Percentiles rank a stretch among this genome's conserved stretches.
phyloP scores from a whole-genome alignment of 768 basidiomycete species.

The Leccinum obscurum region DNA sequence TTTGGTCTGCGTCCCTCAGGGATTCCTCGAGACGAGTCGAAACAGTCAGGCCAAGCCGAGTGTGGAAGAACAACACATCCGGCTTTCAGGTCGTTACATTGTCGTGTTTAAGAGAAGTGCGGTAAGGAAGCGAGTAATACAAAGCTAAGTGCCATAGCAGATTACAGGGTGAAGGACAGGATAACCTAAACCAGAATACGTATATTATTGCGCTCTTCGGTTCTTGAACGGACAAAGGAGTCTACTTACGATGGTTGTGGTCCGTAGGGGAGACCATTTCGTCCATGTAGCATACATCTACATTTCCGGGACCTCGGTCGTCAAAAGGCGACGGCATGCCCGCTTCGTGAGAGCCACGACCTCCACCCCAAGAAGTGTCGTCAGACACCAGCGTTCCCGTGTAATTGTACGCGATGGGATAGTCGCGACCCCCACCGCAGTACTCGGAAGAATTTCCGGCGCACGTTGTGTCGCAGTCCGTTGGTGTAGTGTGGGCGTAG shows the following conservation, averaged over 20 bases:
- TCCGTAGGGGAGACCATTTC: conserved; percentile 14
- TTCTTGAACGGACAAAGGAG: not conserved
- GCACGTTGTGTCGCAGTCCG: conserved; percentile 49
- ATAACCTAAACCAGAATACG: conserved; percentile 36
- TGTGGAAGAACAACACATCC: conserved; percentile 66
- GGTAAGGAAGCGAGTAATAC: conserved; percentile 50
- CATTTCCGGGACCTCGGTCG: too few relatives aligned
- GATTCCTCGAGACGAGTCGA: conserved; percentile 47
- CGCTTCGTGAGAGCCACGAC: not conserved
- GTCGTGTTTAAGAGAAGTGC: conserved; percentile 33
- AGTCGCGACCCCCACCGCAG: conserved; percentile 66
- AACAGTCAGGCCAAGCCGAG: conserved; percentile 52
- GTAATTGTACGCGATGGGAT: conserved; percentile 26
- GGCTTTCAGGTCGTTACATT: conserved; percentile 31
- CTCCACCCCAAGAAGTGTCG: conserved; percentile 1
- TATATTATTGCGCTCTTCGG: not conserved
- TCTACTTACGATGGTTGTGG: conserved; percentile 24
- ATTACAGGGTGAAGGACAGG: conserved; percentile 53
- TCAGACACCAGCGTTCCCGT: not conserved
- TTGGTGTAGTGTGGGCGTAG: conserved; percentile 36
- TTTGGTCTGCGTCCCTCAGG: conserved; percentile 56
- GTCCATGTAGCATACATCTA: too few relatives aligned
- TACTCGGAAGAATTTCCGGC: conserved; percentile 45
- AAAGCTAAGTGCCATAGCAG: conserved; percentile 51
- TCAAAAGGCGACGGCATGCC: too few relatives aligned